Conservation (phyloP, 2,329 filamentous ascomycete genomes). For the Pseudocercospora fuligena region DNA sequence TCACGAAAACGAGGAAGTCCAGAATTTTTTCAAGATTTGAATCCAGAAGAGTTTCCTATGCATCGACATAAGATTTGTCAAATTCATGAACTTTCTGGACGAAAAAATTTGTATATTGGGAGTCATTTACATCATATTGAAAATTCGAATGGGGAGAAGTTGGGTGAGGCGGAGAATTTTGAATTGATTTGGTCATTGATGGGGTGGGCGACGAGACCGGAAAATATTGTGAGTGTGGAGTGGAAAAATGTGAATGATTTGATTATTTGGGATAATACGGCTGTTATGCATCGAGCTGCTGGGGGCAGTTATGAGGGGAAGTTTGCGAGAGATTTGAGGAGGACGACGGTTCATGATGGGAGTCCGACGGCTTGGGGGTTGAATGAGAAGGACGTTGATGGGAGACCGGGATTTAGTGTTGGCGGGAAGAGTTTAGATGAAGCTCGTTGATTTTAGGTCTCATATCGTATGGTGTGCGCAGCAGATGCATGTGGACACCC, state of each 20-base stretch:
- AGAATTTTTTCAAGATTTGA: conserved; percentile 41
- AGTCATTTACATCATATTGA: conserved; percentile 45
- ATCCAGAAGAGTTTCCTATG: conserved; percentile 44
- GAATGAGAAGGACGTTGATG: background rate
- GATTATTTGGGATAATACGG: conserved; percentile 11
- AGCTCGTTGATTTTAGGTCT: background rate
- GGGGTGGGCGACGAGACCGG: conserved; percentile 52
- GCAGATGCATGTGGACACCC: background rate
- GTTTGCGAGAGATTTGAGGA: background rate
- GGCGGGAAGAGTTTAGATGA: background rate
- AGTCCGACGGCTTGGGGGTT: background rate
- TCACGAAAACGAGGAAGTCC: background rate
- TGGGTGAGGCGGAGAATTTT: conserved; percentile 38
- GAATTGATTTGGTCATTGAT: conserved; percentile 47
- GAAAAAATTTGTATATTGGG: conserved; percentile 59
- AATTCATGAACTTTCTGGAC: conserved; percentile 55
- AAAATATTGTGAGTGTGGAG: conserved; percentile 50
- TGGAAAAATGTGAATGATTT: conserved; percentile 47
- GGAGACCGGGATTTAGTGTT: conserved; percentile 1
- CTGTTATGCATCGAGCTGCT: conserved; percentile 6
- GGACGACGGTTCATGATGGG: background rate
- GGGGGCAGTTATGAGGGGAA: background rate
- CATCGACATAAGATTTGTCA: conserved; percentile 56
- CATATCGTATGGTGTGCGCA: background rate
- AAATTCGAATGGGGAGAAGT: conserved; percentile 41